Evolutionary conservation across 2,329 filamentous ascomycete species (phyloP).

Genomic region (Niveomyces coronatus): DNA sequence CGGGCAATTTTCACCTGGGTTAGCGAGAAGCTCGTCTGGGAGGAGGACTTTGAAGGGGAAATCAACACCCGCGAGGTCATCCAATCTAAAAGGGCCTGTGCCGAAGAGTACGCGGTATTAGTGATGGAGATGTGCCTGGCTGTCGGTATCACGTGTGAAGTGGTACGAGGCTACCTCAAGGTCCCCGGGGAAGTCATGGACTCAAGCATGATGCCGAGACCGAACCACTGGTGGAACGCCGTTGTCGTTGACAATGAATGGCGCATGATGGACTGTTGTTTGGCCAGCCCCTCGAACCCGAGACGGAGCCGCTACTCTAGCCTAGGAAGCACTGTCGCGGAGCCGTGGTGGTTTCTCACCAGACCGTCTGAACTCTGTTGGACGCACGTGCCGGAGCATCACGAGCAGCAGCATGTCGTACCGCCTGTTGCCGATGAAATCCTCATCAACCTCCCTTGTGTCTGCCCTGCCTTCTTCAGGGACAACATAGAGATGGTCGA

Average conservation of each 20-base stretch:
- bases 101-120: conserved; percentile 79
- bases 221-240: conserved; percentile 98
- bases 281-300: conserved; percentile 86
- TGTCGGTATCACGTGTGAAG: conserved; percentile 77
- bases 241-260: conserved; percentile 90
- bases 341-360: conserved; percentile 89
- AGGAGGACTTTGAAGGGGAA: conserved; percentile 83
- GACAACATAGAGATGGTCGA: conserved; percentile 70
- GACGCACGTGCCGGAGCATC: conserved; percentile 84
- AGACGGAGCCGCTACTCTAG: conserved; percentile 68
- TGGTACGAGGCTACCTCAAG: conserved; percentile 86
- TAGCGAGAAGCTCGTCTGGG: conserved; percentile 89
- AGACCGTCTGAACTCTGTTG: conserved; percentile 86
- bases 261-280: conserved; percentile 90
- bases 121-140: conserved; percentile 91
- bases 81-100: conserved; percentile 71
- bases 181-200: conserved; percentile 76
- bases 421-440: conserved; percentile 80
- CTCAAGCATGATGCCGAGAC: conserved; percentile 67
- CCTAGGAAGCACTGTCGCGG: conserved; percentile 57
- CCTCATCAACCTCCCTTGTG: conserved; percentile 74
- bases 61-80: conserved; percentile 77
- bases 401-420: conserved; percentile 85
- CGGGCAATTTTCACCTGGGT: conserved; percentile 97
- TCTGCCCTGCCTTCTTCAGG: conserved; percentile 81